Percentiles rank a stretch among this genome's conserved stretches.
Conservation (phyloP, 1,284 basidiomycete species). For the Porogramme epimiltina region DNA sequence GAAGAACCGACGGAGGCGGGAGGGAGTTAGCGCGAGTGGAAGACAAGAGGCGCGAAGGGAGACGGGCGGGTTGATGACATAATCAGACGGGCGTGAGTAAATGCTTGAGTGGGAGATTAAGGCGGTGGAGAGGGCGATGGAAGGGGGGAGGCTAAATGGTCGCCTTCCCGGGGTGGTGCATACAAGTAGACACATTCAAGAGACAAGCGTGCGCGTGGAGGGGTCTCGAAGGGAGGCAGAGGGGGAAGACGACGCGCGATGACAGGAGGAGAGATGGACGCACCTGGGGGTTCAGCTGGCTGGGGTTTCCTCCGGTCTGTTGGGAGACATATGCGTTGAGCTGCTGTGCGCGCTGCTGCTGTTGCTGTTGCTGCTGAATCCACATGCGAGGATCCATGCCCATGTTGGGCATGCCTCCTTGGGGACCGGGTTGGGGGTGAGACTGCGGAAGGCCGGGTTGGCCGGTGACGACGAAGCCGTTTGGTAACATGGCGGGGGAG, state of each 20-base stretch:
- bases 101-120: conserved; percentile 21
- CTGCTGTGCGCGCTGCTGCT: conserved; percentile 37
- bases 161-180: too few species aligned
- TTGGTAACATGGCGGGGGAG: conserved; percentile 24
- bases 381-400: conserved; percentile 48
- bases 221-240: not conserved
- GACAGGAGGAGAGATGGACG: conserved; percentile 12
- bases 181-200: not conserved
- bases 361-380: conserved; percentile 59
- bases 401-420: conserved; percentile 44
- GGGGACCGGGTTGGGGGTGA: conserved; percentile 34
- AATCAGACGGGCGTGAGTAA: conserved; percentile 27
- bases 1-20: not conserved
- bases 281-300: conserved; percentile 18
- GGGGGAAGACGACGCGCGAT: conserved; percentile 1
- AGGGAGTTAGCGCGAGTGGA: conserved; percentile 4
- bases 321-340: not conserved
- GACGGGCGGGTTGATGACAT: conserved; percentile 23
- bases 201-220: not conserved
- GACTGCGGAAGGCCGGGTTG: conserved; percentile 47
- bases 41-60: conserved; percentile 2
- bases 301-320: conserved; percentile 6
- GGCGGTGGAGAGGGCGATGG: conserved; percentile 24
- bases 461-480: conserved; percentile 43
- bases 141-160: not conserved